Evolutionary conservation across 2,329 filamentous ascomycete species (phyloP).

Genomic region (Sporothrix pallida): DNA sequence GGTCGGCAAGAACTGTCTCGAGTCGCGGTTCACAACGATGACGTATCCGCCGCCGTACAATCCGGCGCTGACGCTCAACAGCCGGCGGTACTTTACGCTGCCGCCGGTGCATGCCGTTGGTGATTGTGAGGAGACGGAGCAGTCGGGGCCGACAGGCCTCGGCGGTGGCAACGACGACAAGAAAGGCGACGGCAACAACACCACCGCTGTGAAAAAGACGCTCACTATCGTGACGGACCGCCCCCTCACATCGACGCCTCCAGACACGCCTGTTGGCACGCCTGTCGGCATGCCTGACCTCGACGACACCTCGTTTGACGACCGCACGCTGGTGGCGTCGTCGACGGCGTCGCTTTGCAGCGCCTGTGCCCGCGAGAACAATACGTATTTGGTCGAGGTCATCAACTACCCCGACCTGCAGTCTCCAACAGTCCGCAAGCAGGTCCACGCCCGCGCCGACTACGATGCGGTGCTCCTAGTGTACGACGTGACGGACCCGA

Average conservation of each 20-base stretch:
- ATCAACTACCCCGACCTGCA: constrained; percentile 43
- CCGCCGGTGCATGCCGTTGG: constrained; percentile 26
- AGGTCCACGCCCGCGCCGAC: constrained; percentile 38
- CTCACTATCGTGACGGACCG: too few relatives aligned
- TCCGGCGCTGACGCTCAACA: constrained; percentile 42
- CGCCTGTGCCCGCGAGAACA: constrained; percentile 36
- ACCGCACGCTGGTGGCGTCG: constrained; percentile 32
- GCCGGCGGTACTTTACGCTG: constrained; percentile 42
- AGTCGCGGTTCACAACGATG: constrained; percentile 44
- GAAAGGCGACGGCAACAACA: too few relatives aligned
- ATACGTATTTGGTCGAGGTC: constrained; percentile 43
- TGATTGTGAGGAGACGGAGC: constrained; percentile 25
- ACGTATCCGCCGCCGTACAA: constrained; percentile 44
- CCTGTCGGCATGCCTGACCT: neutral
- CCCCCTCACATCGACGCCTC: too few relatives aligned
- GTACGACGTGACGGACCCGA: constrained; percentile 41
- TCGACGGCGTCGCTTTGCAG: constrained; percentile 2
- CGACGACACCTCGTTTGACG: constrained; percentile 28
- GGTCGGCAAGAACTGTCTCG: constrained; percentile 44
- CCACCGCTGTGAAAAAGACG: too few relatives aligned
- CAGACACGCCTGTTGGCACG: too few relatives aligned
- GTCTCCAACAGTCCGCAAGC: constrained; percentile 35
- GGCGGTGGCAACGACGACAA: too few relatives aligned
- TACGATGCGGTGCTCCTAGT: constrained; percentile 44
- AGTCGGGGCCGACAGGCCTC: neutral